Conservation (phyloP, 129 eudicot species). For the Escallonia herrerae region DNA sequence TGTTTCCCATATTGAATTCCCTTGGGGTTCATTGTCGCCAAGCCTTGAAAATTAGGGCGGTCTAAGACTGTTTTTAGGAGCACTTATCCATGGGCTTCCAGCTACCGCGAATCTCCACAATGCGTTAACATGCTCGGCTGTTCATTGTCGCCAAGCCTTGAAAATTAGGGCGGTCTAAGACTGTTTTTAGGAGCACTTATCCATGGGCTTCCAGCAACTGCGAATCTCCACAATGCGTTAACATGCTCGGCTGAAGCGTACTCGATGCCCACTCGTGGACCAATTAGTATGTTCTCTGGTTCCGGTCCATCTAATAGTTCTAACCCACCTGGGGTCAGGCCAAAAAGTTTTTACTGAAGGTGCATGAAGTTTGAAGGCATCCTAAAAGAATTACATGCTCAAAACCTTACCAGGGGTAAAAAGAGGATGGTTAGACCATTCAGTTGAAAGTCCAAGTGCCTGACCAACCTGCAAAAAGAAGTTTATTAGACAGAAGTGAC, state of each 20-base stretch:
- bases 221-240: conserved; percentile 83
- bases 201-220: conserved; percentile 75
- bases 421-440: conserved; percentile 85
- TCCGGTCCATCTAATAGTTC: conserved; percentile 81
- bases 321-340: conserved; percentile 54
- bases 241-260: conserved; percentile 77
- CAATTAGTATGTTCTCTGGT: conserved; percentile 61
- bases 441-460: conserved; percentile 78
- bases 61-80: conserved; percentile 71
- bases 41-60: conserved; percentile 26
- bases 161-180: conserved; percentile 39
- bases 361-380: neutral
- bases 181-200: conserved; percentile 91
- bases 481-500: neutral
- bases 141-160: neutral
- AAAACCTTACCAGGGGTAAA: conserved; percentile 54
- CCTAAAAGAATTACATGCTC: neutral
- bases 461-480: conserved; percentile 58
- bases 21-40: too few relatives aligned
- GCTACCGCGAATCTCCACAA: conserved; percentile 91
- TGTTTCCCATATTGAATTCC: too few relatives aligned
- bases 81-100: conserved; percentile 82
- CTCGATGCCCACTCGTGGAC: conserved; percentile 89
- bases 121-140: conserved; percentile 68
- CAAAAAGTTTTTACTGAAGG: neutral